Conservation (phyloP, 176 grass and related monocot species). For the Avena sativa region DNA sequence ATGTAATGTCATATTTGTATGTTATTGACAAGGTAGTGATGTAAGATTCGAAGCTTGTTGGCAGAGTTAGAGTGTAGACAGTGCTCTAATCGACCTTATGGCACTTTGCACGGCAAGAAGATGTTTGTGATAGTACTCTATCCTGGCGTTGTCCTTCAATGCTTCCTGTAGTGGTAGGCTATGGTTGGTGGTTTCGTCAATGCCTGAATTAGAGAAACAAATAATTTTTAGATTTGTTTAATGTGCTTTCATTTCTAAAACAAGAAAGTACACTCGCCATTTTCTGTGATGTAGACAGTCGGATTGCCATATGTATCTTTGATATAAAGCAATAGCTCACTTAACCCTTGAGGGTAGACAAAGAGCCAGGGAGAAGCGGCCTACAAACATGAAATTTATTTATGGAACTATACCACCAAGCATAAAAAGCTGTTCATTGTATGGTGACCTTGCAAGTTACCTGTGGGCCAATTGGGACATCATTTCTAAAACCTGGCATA, state of each 20-base stretch:
- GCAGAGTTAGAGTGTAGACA: too few relatives aligned
- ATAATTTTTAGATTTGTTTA: neutral
- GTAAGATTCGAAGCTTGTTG: too few relatives aligned
- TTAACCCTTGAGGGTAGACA: conserved; percentile 59
- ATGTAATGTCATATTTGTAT: too few relatives aligned
- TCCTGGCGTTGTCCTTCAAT: conserved; percentile 59
- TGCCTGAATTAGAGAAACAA: neutral
- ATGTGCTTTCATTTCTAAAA: neutral
- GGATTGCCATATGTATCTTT: conserved; percentile 62
- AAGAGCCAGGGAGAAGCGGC: conserved; percentile 56
- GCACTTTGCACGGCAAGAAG: too few relatives aligned
- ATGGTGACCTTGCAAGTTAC: conserved; percentile 13
- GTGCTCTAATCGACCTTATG: too few relatives aligned
- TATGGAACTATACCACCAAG: neutral
- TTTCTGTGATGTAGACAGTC: conserved; percentile 63
- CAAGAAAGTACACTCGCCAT: conserved; percentile 22
- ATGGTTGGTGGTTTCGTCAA: conserved; percentile 51
- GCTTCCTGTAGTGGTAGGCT: conserved; percentile 56
- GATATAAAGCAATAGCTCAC: conserved; percentile 51
- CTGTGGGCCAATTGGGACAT: conserved; percentile 58
- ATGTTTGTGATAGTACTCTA: conserved; percentile 57
- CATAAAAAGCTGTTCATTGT: neutral
- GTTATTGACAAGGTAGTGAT: too few relatives aligned
- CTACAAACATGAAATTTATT: neutral
- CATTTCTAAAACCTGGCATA: conserved; percentile 50